phyloP scores from a whole-genome alignment of 2,329 filamentous ascomycete genomes.

The Alternaria atra region DNA sequence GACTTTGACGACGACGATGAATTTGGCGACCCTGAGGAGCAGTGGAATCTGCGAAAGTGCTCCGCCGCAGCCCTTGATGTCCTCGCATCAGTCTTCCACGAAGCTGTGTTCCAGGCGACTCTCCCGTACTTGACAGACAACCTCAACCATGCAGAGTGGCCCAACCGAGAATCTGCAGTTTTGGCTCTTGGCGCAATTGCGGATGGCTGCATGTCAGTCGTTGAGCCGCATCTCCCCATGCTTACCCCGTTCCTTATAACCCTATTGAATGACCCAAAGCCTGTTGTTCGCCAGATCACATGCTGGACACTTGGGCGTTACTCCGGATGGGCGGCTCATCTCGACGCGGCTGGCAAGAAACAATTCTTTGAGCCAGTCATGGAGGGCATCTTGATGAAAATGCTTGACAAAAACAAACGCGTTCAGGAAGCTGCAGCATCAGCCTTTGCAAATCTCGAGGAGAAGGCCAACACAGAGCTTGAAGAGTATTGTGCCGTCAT shows the following conservation, averaged over 20 bases:
- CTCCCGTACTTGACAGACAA: constrained; percentile 92
- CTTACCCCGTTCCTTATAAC: constrained; percentile 90
- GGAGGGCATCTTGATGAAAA: constrained; percentile 91
- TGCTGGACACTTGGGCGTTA: constrained; percentile 97
- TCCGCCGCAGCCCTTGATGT: constrained; percentile 95
- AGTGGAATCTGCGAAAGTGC: constrained; percentile 96
- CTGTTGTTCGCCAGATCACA: constrained; percentile 93
- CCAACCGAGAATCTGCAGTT: constrained; percentile 90
- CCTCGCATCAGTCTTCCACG: constrained; percentile 88
- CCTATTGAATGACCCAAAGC: constrained; percentile 82
- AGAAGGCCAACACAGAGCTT: constrained; percentile 83
- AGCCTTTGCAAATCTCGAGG: constrained; percentile 94
- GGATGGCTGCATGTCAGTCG: constrained; percentile 89
- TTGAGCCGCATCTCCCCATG: constrained; percentile 89
- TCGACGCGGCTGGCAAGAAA: constrained; percentile 73
- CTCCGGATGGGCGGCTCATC: constrained; percentile 86
- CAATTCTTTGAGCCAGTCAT: constrained; percentile 94
- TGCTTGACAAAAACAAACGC: constrained; percentile 97
- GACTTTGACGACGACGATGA: constrained; percentile 75
- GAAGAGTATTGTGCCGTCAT: constrained; percentile 90
- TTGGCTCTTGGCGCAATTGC: constrained; percentile 93
- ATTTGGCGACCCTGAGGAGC: constrained; percentile 80
- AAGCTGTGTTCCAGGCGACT: constrained; percentile 88
- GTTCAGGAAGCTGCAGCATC: constrained; percentile 97
- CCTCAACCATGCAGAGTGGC: constrained; percentile 88